A percentile compares a stretch with the other conserved stretches of the same genome.
phyloP scores from a whole-genome alignment of 164 flowering plant genomes.

The Chimonanthus salicifolius region DNA sequence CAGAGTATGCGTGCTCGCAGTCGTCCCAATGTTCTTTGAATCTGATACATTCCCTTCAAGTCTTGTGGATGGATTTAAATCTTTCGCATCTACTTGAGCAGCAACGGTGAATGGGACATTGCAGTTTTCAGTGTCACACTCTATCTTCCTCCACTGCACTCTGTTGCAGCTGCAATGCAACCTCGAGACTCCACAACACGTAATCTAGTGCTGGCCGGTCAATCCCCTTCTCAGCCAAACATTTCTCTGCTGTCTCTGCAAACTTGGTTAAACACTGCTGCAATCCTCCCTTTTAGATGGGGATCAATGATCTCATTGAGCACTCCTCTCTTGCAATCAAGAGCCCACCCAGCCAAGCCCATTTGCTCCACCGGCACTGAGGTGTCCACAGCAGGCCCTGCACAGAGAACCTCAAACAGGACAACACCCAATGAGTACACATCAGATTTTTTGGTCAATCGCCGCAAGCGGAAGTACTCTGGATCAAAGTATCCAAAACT shows the following conservation, averaged over 20 bases:
- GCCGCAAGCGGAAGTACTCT: conserved; percentile 40
- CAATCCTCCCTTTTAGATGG: no score
- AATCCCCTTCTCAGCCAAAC: conserved; percentile 31
- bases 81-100: background rate
- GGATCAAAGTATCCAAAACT: conserved; percentile 48
- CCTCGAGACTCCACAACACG: conserved; percentile 41
- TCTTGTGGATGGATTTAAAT: background rate
- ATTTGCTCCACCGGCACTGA: conserved; percentile 26
- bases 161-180: conserved; percentile 40
- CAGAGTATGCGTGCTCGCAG: conserved; percentile 74
- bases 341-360: conserved; percentile 42
- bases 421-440: no score
- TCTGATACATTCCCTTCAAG: conserved; percentile 14
- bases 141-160: conserved; percentile 24
- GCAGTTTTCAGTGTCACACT: conserved; percentile 8
- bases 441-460: conserved; percentile 19
- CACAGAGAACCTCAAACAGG: background rate
- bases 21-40: conserved; percentile 79
- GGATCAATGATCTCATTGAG: conserved; percentile 24
- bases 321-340: conserved; percentile 23
- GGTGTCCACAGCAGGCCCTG: conserved; percentile 28
- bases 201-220: conserved; percentile 42
- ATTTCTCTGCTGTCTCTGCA: conserved; percentile 35
- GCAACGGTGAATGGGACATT: conserved; percentile 15
- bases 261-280: conserved; percentile 25